phyloP scores from a whole-genome alignment of 257 asterid species.

The Rauvolfia tetraphylla region DNA sequence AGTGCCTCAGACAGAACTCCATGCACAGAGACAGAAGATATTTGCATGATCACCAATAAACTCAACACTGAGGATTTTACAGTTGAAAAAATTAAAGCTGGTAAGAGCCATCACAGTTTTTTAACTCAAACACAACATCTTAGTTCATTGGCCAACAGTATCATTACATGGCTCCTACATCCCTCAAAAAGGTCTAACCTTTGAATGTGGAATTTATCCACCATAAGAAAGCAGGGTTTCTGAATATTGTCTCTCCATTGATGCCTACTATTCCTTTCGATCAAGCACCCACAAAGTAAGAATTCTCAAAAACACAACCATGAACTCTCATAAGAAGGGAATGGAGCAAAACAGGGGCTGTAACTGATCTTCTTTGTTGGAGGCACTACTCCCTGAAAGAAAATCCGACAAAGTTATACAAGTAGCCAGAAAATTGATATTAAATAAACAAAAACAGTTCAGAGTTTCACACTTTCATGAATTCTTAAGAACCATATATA shows the following conservation, averaged over 20 bases:
- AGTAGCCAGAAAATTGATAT: background rate
- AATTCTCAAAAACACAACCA: background rate
- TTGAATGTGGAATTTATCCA: background rate
- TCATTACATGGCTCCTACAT: background rate
- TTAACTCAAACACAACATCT: background rate
- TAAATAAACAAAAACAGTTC: background rate
- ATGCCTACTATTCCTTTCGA: background rate
- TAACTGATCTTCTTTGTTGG: slow-evolving; percentile 22
- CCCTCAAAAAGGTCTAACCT: background rate
- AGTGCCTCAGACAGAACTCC: background rate
- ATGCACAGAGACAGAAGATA: background rate
- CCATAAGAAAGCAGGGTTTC: background rate
- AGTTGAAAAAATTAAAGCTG: slow-evolving; percentile 1
- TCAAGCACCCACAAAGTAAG: background rate
- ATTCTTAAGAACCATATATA: background rate
- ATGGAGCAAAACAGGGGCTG: background rate
- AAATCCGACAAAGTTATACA: background rate
- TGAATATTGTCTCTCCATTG: background rate
- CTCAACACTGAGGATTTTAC: background rate
- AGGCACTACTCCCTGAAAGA: slow-evolving; percentile 62
- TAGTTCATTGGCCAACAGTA: background rate
- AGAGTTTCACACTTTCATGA: background rate
- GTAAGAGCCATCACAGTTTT: background rate
- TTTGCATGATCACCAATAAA: background rate
- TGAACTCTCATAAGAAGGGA: background rate